Percentiles rank a stretch among this genome's conserved stretches.
These are phyloP conservation scores for Medicago lupulina DNA, from an alignment of 306 rosid species.

Conservation along the genomic window DNA sequence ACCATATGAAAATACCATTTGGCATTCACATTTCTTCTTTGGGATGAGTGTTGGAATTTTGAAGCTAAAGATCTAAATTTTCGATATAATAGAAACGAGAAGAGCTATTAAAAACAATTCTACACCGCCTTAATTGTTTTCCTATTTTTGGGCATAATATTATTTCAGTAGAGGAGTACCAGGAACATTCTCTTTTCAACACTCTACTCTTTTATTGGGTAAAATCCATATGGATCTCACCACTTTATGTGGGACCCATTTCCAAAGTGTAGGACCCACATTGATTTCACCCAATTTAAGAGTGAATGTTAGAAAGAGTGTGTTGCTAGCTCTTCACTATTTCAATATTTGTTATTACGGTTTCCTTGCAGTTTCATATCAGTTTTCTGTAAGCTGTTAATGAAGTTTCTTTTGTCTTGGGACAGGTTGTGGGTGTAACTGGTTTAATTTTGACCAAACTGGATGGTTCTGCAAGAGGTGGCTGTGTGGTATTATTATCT, in stretches of 20 bases:
- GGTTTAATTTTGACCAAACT: constrained; percentile 90
- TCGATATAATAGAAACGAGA: not conserved
- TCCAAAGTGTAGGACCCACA: too few relatives aligned
- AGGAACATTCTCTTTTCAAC: too few relatives aligned
- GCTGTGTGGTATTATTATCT: constrained; percentile 88
- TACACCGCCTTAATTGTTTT: constrained; percentile 14
- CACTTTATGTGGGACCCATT: too few relatives aligned
- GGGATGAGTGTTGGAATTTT: not conserved
- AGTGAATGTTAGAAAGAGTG: too few relatives aligned
- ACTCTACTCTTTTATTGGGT: too few relatives aligned
- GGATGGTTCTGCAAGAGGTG: constrained; percentile 99
- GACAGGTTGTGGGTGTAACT: constrained; percentile 89
- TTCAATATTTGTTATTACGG: not conserved
- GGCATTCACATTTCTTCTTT: constrained; percentile 16
- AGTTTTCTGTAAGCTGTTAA: constrained; percentile 25
- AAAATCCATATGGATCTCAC: too few relatives aligned
- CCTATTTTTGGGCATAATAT: not conserved
- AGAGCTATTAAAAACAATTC: not conserved
- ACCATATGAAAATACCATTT: constrained; percentile 7
- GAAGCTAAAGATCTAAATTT: not conserved
- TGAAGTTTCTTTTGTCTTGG: constrained; percentile 30
- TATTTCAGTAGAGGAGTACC: not conserved
- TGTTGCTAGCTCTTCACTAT: too few relatives aligned
- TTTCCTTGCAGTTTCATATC: constrained; percentile 11
- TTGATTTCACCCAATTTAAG: too few relatives aligned